Evolutionary conservation across 1,139 yeast genomes (phyloP), one percentile per base, ranked within the genome.

Genomic region (Diutina ranongensis): DNA sequence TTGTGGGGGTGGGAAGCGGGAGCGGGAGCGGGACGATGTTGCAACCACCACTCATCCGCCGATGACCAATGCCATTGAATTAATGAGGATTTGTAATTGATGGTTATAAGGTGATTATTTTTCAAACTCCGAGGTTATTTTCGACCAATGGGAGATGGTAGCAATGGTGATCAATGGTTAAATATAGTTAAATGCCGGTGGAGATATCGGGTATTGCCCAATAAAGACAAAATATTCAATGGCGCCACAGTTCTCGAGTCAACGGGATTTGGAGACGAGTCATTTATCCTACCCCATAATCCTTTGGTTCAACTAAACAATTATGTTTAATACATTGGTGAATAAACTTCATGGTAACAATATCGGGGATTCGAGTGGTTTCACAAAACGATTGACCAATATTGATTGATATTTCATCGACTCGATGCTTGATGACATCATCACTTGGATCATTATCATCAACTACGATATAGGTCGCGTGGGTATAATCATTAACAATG

Each of bases 401-500:
- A 3, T 25, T 10, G 12, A 8, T 10, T 4, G 32, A n/a, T 4
- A 38, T 22, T 2, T 9, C 8, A 16, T 38, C 34, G 34, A 31
- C 13, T 31, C 34, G 13, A 12, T 12, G 15, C 13, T 31, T 25
- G 2, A 38, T 20, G 5, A 32, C 12, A 5, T n/a, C 20, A 8
- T 7, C 10, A 4, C 3, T 27, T 13, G 18, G 25, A 21, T 19
- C 8, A 12, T 21, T 15, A 15, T 38, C 42, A 8, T 38, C 42
- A 22, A 15, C 31, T 3, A 38, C 20, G 7, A 38, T 16, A 15
- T 35, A 38, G 9, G 21, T 25, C 9, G 42, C 42, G 4, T 9
- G 9, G 0, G 33, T 19, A 19, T 52, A 44, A 5, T 51, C 47
- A 3, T 47, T 46, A 2, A 55, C 48, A 1, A 64, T 44, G 2